Percentiles rank a stretch among this genome's conserved stretches.
phyloP scores from a whole-genome alignment of 2,329 filamentous ascomycete genomes.

The Clathrospora elynae region DNA sequence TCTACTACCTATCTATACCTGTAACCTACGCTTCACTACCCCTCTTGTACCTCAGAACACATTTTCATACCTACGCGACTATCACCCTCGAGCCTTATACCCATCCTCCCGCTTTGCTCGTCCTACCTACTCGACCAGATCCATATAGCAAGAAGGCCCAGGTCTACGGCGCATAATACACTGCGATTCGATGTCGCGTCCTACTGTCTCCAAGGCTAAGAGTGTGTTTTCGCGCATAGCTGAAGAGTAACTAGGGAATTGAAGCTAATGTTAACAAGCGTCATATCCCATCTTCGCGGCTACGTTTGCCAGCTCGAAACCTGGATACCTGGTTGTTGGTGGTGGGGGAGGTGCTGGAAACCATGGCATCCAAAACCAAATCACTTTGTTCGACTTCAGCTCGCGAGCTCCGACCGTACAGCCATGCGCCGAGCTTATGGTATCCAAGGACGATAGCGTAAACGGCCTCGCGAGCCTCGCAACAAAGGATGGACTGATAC shows the following conservation, averaged over 20 bases:
- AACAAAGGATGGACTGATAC: slow-evolving; percentile 60
- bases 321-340: slow-evolving; percentile 76
- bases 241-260: neutral
- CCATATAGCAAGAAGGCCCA: no score
- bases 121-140: neutral
- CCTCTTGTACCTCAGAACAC: neutral
- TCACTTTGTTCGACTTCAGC: slow-evolving; percentile 72
- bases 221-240: slow-evolving; percentile 20
- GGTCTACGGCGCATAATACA: no score
- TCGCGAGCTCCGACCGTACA: slow-evolving; percentile 65
- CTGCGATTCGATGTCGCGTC: slow-evolving; percentile 35
- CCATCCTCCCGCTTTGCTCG: neutral
- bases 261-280: slow-evolving; percentile 19
- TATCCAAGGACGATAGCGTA: slow-evolving; percentile 88
- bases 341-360: slow-evolving; percentile 81
- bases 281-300: slow-evolving; percentile 82
- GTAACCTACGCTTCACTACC: no score
- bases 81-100: neutral
- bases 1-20: neutral
- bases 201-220: slow-evolving; percentile 38
- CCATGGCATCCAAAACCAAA: slow-evolving; percentile 80
- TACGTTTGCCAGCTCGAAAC: slow-evolving; percentile 78
- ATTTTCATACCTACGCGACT: slow-evolving; percentile 5
- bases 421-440: slow-evolving; percentile 71
- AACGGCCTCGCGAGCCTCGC: slow-evolving; percentile 76